Evolutionary conservation across 225 moss, liverwort and hornwort genomes (phyloP), one percentile per base, ranked within the genome.

Genomic region (Sphagnum tenellum): DNA sequence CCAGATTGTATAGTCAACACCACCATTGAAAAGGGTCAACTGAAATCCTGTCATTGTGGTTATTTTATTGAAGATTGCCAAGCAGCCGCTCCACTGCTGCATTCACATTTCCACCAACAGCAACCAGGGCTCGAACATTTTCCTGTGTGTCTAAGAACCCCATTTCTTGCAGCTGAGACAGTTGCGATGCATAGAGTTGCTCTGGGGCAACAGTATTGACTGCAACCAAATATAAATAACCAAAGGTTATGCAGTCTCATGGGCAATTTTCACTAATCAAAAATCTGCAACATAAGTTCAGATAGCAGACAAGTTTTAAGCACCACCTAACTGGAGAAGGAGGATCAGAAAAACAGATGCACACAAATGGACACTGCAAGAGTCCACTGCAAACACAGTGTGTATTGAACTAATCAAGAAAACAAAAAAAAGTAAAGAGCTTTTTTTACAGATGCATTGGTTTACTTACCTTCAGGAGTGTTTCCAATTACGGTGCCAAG

Each of bases 121-220:
- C 96, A 64, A 85, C 85, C 64, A 93, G 80, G 12, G 96, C 96
- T 68, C 83, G 88, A 49, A 98, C 76, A 64, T 93, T 98, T 76
- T 89, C 92, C 69, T 93, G 93, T 49, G 80, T 81, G 47, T 98
- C 93, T 47, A 86, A 82, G 77, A 98, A 98, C 6, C 93, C 96
- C 96, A 98, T 98, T 61, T 98, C 96, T 83, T 87, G 87, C 75
- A 98, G 72, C 83, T 98, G 96, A 4, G 87, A 87, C 71, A 98
- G 79, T 79, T 98, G 90, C 64, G 92, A 81, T 66, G 90, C 93
- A 68, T 93, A 98, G 68, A 90, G 71, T 67, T 92, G 93, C 75
- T 98, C 96, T 54, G 90, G 88, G 68, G 92, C 83, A 71, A 89
- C 72, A 60, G 83, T 76, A 74, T 77, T 81, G 2, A 68, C 79